Evolutionary conservation across 352 stramenopile species (phyloP).

Genomic region (Phytophthora meadii): DNA sequence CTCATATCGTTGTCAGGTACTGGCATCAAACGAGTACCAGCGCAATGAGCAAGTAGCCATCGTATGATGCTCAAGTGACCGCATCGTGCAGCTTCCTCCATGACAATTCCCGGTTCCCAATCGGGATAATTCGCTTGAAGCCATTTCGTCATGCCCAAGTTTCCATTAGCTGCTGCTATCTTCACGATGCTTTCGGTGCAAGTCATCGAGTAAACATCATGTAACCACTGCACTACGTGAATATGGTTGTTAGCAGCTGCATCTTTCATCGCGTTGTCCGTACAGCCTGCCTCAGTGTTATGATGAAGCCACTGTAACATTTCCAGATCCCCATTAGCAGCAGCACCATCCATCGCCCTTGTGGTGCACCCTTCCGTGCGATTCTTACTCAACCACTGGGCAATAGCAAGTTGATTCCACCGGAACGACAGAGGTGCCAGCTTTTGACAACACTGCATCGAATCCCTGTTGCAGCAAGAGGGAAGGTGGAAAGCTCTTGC

Average conservation of each 20-base stretch:
- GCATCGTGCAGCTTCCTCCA: no score
- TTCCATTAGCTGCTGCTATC: neutral
- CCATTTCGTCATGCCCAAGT: neutral
- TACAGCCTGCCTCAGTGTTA: neutral
- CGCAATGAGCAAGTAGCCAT: no score
- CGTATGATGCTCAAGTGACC: no score
- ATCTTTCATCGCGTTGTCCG: neutral
- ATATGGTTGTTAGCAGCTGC: neutral
- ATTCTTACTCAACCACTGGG: neutral
- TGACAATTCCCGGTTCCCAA: no score
- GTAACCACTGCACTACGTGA: neutral
- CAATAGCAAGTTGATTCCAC: neutral
- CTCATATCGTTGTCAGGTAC: no score
- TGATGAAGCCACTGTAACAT: neutral
- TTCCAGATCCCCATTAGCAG: neutral
- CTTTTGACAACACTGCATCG: no score
- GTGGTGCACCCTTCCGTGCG: neutral
- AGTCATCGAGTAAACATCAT: neutral
- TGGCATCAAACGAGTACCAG: no score
- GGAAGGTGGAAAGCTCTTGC: no score
- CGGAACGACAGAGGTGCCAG: no score
- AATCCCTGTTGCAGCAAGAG: no score
- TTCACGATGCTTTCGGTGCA: neutral
- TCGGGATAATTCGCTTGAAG: neutral
- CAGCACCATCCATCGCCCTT: neutral